These are phyloP conservation scores for Sherardia arvensis DNA, from an alignment of 257 asterid species.

Conservation along the genomic window DNA sequence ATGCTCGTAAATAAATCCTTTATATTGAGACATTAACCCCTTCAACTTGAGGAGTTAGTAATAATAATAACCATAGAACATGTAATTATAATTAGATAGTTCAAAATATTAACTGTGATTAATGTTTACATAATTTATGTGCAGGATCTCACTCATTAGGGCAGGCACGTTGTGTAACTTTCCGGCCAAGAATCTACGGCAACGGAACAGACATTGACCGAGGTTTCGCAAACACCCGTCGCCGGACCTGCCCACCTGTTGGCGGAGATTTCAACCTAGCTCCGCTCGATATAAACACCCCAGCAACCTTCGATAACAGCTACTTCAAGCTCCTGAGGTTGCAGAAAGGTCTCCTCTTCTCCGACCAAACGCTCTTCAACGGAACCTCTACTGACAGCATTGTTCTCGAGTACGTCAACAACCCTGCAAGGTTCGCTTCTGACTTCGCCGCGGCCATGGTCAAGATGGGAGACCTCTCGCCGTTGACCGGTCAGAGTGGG, in stretches of 20 bases:
- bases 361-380: constrained; percentile 25
- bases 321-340: constrained; percentile 13
- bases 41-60: too few relatives aligned
- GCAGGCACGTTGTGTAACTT: constrained; percentile 19
- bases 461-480: constrained; percentile 25
- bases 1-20: too few relatives aligned
- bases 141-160: constrained; percentile 30
- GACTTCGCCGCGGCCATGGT: constrained; percentile 23
- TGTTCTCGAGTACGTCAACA: constrained; percentile 12
- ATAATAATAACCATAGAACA: too few relatives aligned
- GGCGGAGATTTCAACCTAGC: constrained; percentile 21
- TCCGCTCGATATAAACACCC: constrained; percentile 6
- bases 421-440: not conserved
- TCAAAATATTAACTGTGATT: too few relatives aligned
- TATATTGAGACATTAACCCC: too few relatives aligned
- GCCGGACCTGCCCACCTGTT: constrained; percentile 13
- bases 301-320: not conserved
- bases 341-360: constrained; percentile 18
- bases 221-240: constrained; percentile 23
- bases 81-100: too few relatives aligned
- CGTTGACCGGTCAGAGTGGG: constrained; percentile 20
- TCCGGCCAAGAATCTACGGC: constrained; percentile 16
- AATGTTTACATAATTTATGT: not conserved
- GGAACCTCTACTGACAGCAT: constrained; percentile 18
- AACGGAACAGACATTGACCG: constrained; percentile 29